phyloP scores from a whole-genome alignment of 805 yeast species.

The Metschnikowia sp. region DNA sequence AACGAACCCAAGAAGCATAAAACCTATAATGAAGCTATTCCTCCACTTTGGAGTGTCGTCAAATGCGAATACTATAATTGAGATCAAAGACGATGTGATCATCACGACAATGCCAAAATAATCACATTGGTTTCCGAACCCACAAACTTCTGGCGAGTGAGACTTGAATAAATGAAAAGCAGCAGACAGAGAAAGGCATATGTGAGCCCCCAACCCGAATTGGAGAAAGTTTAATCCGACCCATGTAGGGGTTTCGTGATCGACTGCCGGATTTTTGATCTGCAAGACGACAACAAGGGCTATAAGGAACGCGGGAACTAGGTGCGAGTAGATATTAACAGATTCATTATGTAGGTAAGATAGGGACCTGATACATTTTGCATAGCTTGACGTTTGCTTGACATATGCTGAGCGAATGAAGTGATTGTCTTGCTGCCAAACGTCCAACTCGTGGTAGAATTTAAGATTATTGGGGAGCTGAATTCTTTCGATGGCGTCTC shows the following conservation, averaged over 20 bases:
- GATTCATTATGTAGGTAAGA: conserved; percentile 65
- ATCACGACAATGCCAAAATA: conserved; percentile 71
- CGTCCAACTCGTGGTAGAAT: conserved; percentile 57
- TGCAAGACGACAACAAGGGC: conserved; percentile 12
- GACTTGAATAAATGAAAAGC: conserved; percentile 65
- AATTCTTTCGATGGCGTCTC: background rate
- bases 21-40: conserved; percentile 41
- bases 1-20: conserved; percentile 51
- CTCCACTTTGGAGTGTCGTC: conserved; percentile 41
- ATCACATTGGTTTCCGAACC: conserved; percentile 66
- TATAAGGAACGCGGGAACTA: conserved; percentile 41
- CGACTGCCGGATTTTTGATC: background rate
- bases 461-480: conserved; percentile 1
- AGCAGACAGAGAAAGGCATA: conserved; percentile 62
- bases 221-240: conserved; percentile 51
- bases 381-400: conserved; percentile 47
- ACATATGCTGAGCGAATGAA: conserved; percentile 65
- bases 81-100: conserved; percentile 42
- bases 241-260: conserved; percentile 16
- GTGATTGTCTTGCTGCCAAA: conserved; percentile 75
- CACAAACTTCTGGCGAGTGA: conserved; percentile 55
- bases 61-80: conserved; percentile 38
- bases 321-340: conserved; percentile 66
- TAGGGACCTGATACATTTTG: conserved; percentile 46
- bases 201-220: conserved; percentile 55